phyloP scores from a whole-genome alignment of 2,329 filamentous ascomycete genomes.

The Botryotinia globosa region DNA sequence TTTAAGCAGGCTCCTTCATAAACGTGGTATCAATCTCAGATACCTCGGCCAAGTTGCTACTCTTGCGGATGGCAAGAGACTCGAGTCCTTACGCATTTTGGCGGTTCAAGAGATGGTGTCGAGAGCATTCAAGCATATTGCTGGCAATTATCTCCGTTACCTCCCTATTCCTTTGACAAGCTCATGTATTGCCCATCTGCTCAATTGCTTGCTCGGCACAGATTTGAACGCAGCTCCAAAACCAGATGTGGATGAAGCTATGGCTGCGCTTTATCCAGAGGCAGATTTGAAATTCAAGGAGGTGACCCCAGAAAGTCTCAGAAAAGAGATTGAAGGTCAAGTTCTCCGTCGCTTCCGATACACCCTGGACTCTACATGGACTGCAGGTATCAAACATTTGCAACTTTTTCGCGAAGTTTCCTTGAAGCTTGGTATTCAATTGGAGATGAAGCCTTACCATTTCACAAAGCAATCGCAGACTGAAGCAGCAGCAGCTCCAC shows the following conservation, averaged over 20 bases:
- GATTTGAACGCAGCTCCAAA: slow-evolving; percentile 73
- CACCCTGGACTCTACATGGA: slow-evolving; percentile 66
- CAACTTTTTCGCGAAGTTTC: slow-evolving; percentile 88
- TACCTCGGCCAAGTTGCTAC: slow-evolving; percentile 85
- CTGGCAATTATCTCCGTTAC: slow-evolving; percentile 73
- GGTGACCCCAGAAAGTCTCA: slow-evolving; percentile 70
- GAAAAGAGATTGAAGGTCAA: slow-evolving; percentile 67
- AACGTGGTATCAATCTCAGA: slow-evolving; percentile 93
- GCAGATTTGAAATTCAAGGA: slow-evolving; percentile 78
- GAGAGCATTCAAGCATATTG: slow-evolving; percentile 92
- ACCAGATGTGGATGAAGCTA: slow-evolving; percentile 70
- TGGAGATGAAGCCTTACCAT: slow-evolving; percentile 73
- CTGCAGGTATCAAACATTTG: slow-evolving; percentile 63
- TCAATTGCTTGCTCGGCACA: slow-evolving; percentile 87
- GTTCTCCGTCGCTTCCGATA: slow-evolving; percentile 73
- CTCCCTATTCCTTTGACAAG: slow-evolving; percentile 78
- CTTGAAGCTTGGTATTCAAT: slow-evolving; percentile 84
- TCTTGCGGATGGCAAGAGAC: slow-evolving; percentile 65
- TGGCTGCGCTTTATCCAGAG: slow-evolving; percentile 76
- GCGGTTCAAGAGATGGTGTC: slow-evolving; percentile 89
- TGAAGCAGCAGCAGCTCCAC: slow-evolving; percentile 36
- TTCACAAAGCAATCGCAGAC: slow-evolving; percentile 54
- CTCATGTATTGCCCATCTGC: slow-evolving; percentile 76
- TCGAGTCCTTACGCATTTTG: slow-evolving; percentile 74
- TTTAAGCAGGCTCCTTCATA: slow-evolving; percentile 83